Evolutionary conservation across 345 rosid species (phyloP).

Genomic region (Salix udensis): DNA sequence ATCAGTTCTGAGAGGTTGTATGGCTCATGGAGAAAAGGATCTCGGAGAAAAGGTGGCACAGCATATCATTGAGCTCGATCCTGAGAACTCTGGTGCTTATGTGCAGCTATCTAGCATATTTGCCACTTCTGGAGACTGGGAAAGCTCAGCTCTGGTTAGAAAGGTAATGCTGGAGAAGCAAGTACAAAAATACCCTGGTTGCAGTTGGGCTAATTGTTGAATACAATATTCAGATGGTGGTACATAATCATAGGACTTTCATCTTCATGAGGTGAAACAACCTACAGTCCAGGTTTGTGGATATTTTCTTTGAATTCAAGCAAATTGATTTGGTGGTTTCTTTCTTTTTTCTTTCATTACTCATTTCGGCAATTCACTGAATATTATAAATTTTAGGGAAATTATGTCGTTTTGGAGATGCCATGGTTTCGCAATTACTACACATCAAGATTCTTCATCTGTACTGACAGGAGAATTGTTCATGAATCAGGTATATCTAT

Average conservation of each 20-base stretch:
- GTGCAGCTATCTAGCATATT: slow-evolving; percentile 61
- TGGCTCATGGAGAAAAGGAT: slow-evolving; percentile 54
- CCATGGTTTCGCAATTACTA: not conserved
- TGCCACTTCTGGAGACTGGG: slow-evolving; percentile 80
- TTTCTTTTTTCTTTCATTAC: no score
- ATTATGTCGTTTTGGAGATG: not conserved
- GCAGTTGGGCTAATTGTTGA: slow-evolving; percentile 46
- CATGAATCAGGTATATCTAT: not conserved
- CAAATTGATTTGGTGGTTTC: not conserved
- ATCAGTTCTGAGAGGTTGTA: slow-evolving; percentile 72
- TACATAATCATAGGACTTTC: not conserved
- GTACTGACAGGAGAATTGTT: not conserved
- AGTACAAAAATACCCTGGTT: slow-evolving; percentile 51
- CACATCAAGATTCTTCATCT: not conserved
- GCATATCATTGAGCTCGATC: slow-evolving; percentile 68
- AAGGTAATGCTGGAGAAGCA: slow-evolving; percentile 41
- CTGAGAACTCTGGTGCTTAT: slow-evolving; percentile 70
- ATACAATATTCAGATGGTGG: not conserved
- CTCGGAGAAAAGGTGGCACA: slow-evolving; percentile 70
- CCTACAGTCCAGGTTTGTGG: not conserved
- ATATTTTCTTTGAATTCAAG: not conserved
- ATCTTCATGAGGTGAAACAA: not conserved
- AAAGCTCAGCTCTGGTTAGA: slow-evolving; percentile 56
- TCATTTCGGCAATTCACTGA: no score
- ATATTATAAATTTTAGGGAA: not conserved